Evolutionary conservation across 2,329 filamentous ascomycete genomes (phyloP), one percentile per base, ranked within the genome.

Genomic region (Ophiostoma tasmaniense): DNA sequence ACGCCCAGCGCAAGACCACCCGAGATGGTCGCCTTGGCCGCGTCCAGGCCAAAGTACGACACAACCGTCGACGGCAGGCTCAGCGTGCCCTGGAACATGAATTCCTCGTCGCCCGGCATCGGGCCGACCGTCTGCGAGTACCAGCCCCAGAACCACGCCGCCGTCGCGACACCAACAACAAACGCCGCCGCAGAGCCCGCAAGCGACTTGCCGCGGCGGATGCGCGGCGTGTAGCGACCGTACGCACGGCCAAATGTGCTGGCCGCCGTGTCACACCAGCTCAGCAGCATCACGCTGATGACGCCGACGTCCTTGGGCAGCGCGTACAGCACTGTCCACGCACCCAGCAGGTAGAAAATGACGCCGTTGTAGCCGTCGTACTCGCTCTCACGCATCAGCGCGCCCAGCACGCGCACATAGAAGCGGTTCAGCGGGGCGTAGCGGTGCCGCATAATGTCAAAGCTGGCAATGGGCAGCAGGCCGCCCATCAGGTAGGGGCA

Each of bases 231-330:
- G 77, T 97, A 93, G 71, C 90, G 87, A 59, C 95, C 95, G 80
- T 91, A 98, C 17, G 94, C 82, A 68, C 95, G 87, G 67, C 95
- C 95, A 76, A 99, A 93, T 0, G 95, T 99, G 76, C 90, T 95
- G 66, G 95, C 95, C 45, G 95, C 95, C 0, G 95, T 98, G 78
- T 99, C 95, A 79, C 95, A 99, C 95, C 95, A 99, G 76, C 91
- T 96, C 30, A 99, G 86, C 55, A 99, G 85, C 75, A 99, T 82
- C 61, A 98, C 90, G 71, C 90, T 89, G 82, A 98, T 90, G 66
- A 96, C 90, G 8, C 90, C 93, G 30, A 99, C 86, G 75, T 99
- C 95, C 80, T 98, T 99, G 72, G 93, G 92, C 78, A 96, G 92
- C 77, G 92, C 92, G 73, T 87, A 87, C 73, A 98, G 86, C 20